Conservation (phyloP, 192 early-diverging fungal species). For the Anaeromyces robustus region DNA sequence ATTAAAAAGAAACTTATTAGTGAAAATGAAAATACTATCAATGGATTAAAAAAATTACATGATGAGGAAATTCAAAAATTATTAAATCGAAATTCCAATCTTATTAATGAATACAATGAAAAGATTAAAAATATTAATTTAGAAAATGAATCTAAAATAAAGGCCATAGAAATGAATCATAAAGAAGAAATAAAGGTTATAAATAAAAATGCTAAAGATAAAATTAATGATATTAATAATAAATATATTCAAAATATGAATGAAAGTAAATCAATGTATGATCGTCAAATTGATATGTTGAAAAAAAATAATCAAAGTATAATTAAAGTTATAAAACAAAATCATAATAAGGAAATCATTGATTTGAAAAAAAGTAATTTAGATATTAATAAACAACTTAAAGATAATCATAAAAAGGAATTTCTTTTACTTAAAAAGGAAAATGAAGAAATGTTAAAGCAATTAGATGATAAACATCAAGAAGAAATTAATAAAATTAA, state of each 20-base stretch:
- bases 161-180: background rate
- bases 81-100: background rate
- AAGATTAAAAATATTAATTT: background rate
- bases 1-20: background rate
- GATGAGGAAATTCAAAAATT: background rate
- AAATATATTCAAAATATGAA: background rate
- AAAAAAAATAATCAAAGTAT: background rate
- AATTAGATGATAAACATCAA: background rate
- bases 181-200: background rate
- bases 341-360: background rate
- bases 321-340: background rate
- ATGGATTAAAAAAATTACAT: background rate
- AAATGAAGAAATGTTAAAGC: background rate
- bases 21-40: background rate
- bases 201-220: background rate
- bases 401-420: background rate
- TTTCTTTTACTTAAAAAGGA: background rate
- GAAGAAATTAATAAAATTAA: background rate
- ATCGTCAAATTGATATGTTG: background rate
- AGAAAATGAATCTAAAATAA: background rate
- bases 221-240: background rate
- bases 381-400: background rate
- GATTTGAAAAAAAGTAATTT: background rate
- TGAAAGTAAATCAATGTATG: background rate
- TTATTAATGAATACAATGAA: background rate